Conservation (phyloP, 192 early-diverging fungal species). For the Phycomyces nitens region DNA sequence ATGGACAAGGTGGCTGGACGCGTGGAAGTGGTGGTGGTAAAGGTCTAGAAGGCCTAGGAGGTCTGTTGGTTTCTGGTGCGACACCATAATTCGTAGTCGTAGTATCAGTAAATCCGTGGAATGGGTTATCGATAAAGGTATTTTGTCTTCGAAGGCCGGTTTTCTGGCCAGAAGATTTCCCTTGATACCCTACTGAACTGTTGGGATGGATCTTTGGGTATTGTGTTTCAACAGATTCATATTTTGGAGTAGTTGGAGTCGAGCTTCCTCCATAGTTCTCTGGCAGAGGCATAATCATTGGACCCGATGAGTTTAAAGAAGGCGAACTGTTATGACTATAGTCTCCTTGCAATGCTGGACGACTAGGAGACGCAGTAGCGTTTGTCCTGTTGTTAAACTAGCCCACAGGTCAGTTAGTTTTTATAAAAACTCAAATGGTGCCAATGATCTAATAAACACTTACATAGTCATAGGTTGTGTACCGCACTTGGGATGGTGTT, state of each 20-base stretch:
- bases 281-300: neutral
- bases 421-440: no score
- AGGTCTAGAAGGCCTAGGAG: slow-evolving; percentile 41
- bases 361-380: slow-evolving; percentile 2
- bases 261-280: neutral
- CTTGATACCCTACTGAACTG: slow-evolving; percentile 2
- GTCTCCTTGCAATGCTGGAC: slow-evolving; percentile 17
- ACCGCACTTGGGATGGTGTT: neutral
- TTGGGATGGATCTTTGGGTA: slow-evolving; percentile 21
- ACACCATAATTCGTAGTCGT: slow-evolving; percentile 23
- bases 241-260: neutral
- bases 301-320: neutral
- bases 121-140: slow-evolving; percentile 60
- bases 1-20: neutral
- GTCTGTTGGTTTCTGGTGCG: slow-evolving; percentile 27
- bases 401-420: no score
- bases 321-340: slow-evolving; percentile 1
- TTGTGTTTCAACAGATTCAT: neutral
- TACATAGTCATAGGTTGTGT: slow-evolving; percentile 16
- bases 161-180: neutral
- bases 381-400: slow-evolving; percentile 14
- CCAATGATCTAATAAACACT: neutral
- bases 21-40: slow-evolving; percentile 27
- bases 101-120: slow-evolving; percentile 44
- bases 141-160: slow-evolving; percentile 32